Evolutionary conservation across 208 protist genomes (phyloP).

Genomic region (Trichomonas gallinae): DNA sequence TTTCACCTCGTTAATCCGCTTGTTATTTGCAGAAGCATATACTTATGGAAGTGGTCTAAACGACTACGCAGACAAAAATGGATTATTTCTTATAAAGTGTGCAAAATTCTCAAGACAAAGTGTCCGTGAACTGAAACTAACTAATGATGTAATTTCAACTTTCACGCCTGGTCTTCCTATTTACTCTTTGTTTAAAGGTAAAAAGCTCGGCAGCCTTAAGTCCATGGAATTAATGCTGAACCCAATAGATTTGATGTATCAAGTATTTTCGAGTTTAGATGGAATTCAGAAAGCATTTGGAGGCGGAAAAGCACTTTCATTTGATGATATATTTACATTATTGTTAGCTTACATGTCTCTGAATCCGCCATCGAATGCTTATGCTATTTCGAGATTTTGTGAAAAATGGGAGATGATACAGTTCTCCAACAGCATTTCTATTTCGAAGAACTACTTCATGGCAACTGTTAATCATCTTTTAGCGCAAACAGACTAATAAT

Average conservation of each 20-base stretch:
- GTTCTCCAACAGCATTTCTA: background rate
- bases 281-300: background rate
- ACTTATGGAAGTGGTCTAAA: background rate
- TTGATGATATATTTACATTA: background rate
- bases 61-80: background rate
- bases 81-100: background rate
- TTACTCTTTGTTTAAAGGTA: background rate
- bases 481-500: no score
- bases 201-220: background rate
- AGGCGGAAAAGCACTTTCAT: background rate
- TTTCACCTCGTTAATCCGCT: background rate
- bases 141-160: background rate
- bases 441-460: background rate
- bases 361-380: background rate
- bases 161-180: background rate
- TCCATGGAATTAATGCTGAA: background rate
- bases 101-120: background rate
- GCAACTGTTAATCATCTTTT: background rate
- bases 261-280: background rate
- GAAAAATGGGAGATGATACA: background rate
- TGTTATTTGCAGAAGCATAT: background rate
- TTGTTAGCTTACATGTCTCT: background rate
- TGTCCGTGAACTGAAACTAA: background rate
- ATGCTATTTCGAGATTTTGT: background rate
- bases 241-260: background rate